phyloP scores from a whole-genome alignment of 257 asterid species.

The Fraxinus pennsylvanica region DNA sequence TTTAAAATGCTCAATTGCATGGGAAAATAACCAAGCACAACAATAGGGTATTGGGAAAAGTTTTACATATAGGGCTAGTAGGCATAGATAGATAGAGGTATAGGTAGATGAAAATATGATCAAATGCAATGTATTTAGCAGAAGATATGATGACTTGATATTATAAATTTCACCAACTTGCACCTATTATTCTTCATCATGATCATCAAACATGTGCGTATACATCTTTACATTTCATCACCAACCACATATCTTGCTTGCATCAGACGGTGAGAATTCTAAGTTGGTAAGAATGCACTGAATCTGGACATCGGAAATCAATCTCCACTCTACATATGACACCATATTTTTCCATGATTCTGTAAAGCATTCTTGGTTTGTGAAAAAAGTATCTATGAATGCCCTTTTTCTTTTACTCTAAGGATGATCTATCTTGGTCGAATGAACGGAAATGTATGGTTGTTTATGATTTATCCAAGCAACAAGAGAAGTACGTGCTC shows the following conservation, averaged over 20 bases:
- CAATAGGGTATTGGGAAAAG: slow-evolving; percentile 23
- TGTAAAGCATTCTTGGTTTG: slow-evolving; percentile 38
- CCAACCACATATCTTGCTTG: slow-evolving; percentile 12
- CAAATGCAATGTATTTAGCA: slow-evolving; percentile 36
- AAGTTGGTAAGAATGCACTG: slow-evolving; percentile 26
- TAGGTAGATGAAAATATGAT: background rate
- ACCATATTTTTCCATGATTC: slow-evolving; percentile 28
- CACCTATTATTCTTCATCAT: background rate
- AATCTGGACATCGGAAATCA: slow-evolving; percentile 31
- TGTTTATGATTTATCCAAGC: slow-evolving; percentile 6
- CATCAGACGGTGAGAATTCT: background rate
- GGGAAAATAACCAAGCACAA: slow-evolving; percentile 12
- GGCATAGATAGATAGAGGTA: background rate
- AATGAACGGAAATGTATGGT: slow-evolving; percentile 6
- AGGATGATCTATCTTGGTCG: slow-evolving; percentile 22
- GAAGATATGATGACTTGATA: slow-evolving; percentile 4
- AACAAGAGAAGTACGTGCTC: background rate
- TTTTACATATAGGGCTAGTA: slow-evolving; percentile 13
- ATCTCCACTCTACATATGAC: slow-evolving; percentile 14
- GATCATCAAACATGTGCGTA: background rate
- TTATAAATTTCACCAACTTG: slow-evolving; percentile 8
- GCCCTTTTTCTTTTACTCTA: background rate
- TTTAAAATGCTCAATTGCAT: background rate
- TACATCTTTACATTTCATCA: background rate
- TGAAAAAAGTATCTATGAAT: slow-evolving; percentile 27